Evolutionary conservation across 805 yeast species (phyloP).

Genomic region (Kregervanrija delftensis): DNA sequence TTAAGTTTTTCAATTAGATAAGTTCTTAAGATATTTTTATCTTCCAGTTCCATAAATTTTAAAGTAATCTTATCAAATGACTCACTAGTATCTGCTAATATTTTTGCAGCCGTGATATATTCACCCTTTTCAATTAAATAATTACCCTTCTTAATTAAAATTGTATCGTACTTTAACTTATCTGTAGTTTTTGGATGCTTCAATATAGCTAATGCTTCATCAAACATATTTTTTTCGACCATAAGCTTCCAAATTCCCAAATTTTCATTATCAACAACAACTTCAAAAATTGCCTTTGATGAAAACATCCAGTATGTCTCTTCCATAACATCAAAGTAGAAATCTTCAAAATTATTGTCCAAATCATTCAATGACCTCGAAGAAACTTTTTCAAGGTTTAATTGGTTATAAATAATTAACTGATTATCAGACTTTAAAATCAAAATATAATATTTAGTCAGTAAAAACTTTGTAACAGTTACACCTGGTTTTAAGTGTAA

Average conservation of each 20-base stretch:
- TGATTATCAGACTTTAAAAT: slow-evolving; percentile 36
- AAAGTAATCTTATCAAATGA: slow-evolving; percentile 68
- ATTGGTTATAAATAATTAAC: slow-evolving; percentile 40
- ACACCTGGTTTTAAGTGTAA: slow-evolving; percentile 7
- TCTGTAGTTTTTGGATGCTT: slow-evolving; percentile 28
- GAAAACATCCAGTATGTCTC: slow-evolving; percentile 77
- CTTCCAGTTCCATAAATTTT: slow-evolving; percentile 37
- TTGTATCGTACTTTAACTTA: slow-evolving; percentile 35
- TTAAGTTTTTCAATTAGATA: slow-evolving; percentile 39
- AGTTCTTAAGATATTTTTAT: slow-evolving; percentile 37
- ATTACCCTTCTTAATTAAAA: slow-evolving; percentile 51
- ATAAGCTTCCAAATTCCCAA: slow-evolving; percentile 68
- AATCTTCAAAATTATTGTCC: slow-evolving; percentile 36
- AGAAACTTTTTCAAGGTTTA: slow-evolving; percentile 41
- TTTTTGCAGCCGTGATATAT: slow-evolving; percentile 40
- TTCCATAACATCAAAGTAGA: slow-evolving; percentile 40
- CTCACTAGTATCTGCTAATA: slow-evolving; percentile 54
- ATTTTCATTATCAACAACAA: slow-evolving; percentile 62
- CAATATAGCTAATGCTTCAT: slow-evolving; percentile 51
- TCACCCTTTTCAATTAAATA: slow-evolving; percentile 28
- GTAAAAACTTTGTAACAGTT: slow-evolving; percentile 29
- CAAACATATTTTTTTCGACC: slow-evolving; percentile 46
- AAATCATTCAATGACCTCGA: slow-evolving; percentile 26
- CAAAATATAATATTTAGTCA: slow-evolving; percentile 51
- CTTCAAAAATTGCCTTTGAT: slow-evolving; percentile 54